Evolutionary conservation across 1,284 basidiomycete species (phyloP).

Genomic region (Ganoderma boninense): DNA sequence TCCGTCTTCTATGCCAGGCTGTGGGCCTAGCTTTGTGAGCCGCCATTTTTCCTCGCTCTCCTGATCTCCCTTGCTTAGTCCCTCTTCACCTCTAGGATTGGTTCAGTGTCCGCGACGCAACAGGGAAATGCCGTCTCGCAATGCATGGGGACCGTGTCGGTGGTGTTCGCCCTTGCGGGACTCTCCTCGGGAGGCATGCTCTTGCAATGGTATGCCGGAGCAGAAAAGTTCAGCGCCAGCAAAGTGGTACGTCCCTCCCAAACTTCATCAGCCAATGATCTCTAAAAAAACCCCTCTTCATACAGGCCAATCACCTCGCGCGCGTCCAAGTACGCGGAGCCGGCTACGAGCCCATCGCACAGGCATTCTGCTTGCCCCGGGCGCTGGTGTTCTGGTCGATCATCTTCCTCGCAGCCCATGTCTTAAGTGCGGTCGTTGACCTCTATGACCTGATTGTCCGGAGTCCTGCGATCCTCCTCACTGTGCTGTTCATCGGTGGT

Average conservation of each 20-base stretch:
- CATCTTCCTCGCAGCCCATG: slow-evolving; percentile 28
- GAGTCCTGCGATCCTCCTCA: slow-evolving; percentile 17
- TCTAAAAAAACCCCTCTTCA: neutral
- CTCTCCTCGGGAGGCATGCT: slow-evolving; percentile 24
- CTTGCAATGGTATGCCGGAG: slow-evolving; percentile 29
- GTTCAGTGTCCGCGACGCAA: neutral
- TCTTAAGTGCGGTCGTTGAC: slow-evolving; percentile 29
- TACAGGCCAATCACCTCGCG: slow-evolving; percentile 31
- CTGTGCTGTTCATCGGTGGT: slow-evolving; percentile 13
- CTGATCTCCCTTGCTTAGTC: neutral
- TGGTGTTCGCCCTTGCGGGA: slow-evolving; percentile 20
- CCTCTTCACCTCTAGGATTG: slow-evolving; percentile 4
- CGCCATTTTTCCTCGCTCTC: neutral
- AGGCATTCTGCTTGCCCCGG: slow-evolving; percentile 29
- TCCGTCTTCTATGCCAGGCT: slow-evolving; percentile 2
- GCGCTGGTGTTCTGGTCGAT: slow-evolving; percentile 35
- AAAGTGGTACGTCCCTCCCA: slow-evolving; percentile 28
- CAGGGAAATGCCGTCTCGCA: slow-evolving; percentile 18
- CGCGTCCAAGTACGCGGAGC: slow-evolving; percentile 21
- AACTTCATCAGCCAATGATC: neutral
- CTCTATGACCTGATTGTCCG: slow-evolving; percentile 18
- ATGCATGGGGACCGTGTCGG: slow-evolving; percentile 17
- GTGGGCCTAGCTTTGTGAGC: slow-evolving; percentile 24
- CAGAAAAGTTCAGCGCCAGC: slow-evolving; percentile 26
- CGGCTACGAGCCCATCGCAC: slow-evolving; percentile 32